These are phyloP conservation scores for Zizania latifolia DNA, from an alignment of 176 grass and related monocot genomes.

Conservation along the genomic window DNA sequence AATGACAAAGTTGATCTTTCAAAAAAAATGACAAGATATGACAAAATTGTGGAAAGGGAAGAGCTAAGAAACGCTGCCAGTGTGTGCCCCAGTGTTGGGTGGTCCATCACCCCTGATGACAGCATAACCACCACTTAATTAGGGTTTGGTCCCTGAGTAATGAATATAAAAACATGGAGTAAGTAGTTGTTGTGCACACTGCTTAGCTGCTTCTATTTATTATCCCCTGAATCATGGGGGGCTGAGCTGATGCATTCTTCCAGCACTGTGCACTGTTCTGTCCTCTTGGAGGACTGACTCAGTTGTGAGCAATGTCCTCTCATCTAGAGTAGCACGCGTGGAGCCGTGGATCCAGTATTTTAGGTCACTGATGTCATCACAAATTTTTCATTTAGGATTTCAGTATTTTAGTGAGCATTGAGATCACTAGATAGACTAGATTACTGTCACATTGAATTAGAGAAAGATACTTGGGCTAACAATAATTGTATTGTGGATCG, in stretches of 20 bases:
- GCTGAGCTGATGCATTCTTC: slow-evolving; percentile 30
- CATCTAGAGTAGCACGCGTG: not conserved
- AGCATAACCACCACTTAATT: slow-evolving; percentile 39
- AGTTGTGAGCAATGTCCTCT: not conserved
- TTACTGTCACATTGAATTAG: too few species aligned
- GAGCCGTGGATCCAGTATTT: too few species aligned
- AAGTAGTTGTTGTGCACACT: slow-evolving; percentile 1
- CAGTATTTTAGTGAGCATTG: too few species aligned
- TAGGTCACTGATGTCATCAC: too few species aligned
- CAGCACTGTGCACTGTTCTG: slow-evolving; percentile 23
- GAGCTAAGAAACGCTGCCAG: slow-evolving; percentile 22
- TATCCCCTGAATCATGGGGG: slow-evolving; percentile 1
- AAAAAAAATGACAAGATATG: too few species aligned
- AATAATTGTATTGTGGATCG: too few species aligned
- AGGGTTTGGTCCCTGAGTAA: slow-evolving; percentile 23
- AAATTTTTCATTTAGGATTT: too few species aligned
- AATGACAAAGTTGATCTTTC: slow-evolving; percentile 26
- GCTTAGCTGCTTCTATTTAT: slow-evolving; percentile 6
- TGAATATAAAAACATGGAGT: not conserved
- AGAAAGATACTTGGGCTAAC: too few species aligned
- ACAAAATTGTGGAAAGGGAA: slow-evolving; percentile 6
- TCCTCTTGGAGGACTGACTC: slow-evolving; percentile 15
- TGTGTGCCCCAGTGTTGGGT: slow-evolving; percentile 26
- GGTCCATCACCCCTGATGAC: slow-evolving; percentile 35
- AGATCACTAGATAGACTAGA: too few species aligned